Evolutionary conservation across 805 yeast species (phyloP).

Genomic region (Candida xiaguanensis): DNA sequence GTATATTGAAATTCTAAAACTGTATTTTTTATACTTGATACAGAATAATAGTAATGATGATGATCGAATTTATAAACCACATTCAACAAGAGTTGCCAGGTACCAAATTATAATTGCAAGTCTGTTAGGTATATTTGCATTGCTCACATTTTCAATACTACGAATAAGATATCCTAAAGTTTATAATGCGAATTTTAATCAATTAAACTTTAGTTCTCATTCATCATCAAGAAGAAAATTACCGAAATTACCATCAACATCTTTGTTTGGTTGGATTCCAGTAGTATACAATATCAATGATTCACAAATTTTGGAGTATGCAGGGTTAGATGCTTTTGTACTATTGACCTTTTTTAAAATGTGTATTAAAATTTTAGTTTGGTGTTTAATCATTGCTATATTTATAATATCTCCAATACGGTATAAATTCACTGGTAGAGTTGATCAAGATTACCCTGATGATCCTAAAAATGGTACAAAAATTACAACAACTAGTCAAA

Average conservation of each 20-base stretch:
- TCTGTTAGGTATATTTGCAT: constrained; percentile 64
- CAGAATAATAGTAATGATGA: constrained; percentile 6
- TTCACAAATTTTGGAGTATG: constrained; percentile 74
- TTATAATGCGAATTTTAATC: constrained; percentile 73
- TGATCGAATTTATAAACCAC: constrained; percentile 16
- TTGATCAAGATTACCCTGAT: constrained; percentile 20
- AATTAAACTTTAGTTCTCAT: constrained; percentile 41
- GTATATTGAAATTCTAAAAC: not conserved
- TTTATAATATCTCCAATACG: constrained; percentile 80
- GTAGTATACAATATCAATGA: constrained; percentile 64
- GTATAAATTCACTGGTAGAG: constrained; percentile 72
- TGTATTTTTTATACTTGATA: constrained; percentile 1
- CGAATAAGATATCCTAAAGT: constrained; percentile 74
- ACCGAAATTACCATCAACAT: constrained; percentile 53
- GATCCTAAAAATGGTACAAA: constrained; percentile 8
- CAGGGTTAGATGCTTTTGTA: constrained; percentile 93
- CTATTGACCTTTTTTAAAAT: constrained; percentile 87
- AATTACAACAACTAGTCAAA: not conserved
- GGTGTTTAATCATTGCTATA: constrained; percentile 67
- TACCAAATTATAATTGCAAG: constrained; percentile 74
- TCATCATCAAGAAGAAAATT: constrained; percentile 45
- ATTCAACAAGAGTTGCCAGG: constrained; percentile 54
- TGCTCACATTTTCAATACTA: constrained; percentile 64
- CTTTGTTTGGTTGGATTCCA: constrained; percentile 80
- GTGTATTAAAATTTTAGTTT: constrained; percentile 66